Evolutionary conservation across 164 flowering plant species (phyloP).

Genomic region (Stephania cephalantha): DNA sequence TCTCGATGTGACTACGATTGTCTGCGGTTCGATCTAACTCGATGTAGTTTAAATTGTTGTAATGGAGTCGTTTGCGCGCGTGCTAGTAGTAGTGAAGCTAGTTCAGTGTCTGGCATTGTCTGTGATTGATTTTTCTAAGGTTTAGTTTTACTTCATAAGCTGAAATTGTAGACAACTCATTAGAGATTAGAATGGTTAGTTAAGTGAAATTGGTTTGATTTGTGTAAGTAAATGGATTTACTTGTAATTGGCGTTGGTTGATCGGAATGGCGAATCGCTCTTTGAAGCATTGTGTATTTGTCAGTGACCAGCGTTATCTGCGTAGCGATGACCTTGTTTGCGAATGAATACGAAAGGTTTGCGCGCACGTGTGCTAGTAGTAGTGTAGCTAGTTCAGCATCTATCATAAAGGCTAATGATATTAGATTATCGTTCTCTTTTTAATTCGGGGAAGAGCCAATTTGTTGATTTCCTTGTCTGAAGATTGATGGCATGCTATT

Average conservation of each 20-base stretch:
- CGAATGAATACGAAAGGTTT: background rate
- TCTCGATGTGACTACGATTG: no score
- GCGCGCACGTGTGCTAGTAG: background rate
- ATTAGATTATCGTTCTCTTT: background rate
- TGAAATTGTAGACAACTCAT: no score
- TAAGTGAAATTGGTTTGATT: no score
- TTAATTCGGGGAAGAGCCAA: background rate
- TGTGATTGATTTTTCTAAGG: no score
- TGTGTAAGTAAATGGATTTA: background rate
- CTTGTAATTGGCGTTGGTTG: background rate
- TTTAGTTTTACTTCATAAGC: no score
- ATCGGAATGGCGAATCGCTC: background rate
- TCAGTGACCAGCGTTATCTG: background rate
- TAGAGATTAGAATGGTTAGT: no score
- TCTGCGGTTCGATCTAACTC: no score
- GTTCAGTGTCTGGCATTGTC: no score
- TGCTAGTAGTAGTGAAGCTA: no score
- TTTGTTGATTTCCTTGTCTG: background rate
- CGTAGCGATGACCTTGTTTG: background rate
- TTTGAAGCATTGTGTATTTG: background rate
- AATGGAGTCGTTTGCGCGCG: no score
- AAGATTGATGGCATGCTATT: conserved; percentile 28
- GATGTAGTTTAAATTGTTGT: no score
- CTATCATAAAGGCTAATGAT: background rate
- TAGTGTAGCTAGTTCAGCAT: background rate